Base-by-base conservation (phyloP, 169 alveolate genomes). In the Plasmodium chabaudi region DNA sequence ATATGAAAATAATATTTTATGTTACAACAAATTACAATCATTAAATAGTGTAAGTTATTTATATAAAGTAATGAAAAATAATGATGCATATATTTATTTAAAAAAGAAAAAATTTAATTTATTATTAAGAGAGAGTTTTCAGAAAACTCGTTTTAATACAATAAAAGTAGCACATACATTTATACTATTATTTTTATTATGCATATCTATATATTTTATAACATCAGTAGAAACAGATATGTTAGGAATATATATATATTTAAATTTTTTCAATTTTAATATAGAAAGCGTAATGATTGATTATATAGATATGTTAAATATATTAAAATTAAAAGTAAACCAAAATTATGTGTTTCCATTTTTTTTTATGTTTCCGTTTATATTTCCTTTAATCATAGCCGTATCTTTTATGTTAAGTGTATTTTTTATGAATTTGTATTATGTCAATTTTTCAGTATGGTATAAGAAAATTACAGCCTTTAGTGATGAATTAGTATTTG, bases 81-180 rank as follows among this genome's bases (percentile, higher is more conserved):
- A 82, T 61, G 90, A 82, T 46, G 82, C 90, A 5, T 82, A 82
- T 17, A 82, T 82, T 1, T 82, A 82, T 82, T 67, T 82, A 56
- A 82, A 82, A 17, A 82, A 82, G 21, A 82, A 65, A 42, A 82
- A 67, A 44, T 82, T 82, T 49, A 67, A 82, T 56, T 55, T 71
- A 5, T 67, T 82, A 19, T 61, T 82, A 70, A 82, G 51, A 71
- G 5, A 12, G 0, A 59, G 56, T 51, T 65, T 34, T 10, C 44
- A 53, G 0, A 44, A 34, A 3, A 67, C 42, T 5, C 17, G 51
- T 21, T 47, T 55, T 3, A 82, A 82, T 34, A 59, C n/a, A 19
- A 13, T 82, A 23, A 82, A 82, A 42, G 3, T 82, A 23, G 55
- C 71, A 12, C 68, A 82, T 67, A 72, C 63, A 9, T n/a, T 68